phyloP scores from a whole-genome alignment of 2,329 filamentous ascomycete species.

The Curvularia hawaiiensis region DNA sequence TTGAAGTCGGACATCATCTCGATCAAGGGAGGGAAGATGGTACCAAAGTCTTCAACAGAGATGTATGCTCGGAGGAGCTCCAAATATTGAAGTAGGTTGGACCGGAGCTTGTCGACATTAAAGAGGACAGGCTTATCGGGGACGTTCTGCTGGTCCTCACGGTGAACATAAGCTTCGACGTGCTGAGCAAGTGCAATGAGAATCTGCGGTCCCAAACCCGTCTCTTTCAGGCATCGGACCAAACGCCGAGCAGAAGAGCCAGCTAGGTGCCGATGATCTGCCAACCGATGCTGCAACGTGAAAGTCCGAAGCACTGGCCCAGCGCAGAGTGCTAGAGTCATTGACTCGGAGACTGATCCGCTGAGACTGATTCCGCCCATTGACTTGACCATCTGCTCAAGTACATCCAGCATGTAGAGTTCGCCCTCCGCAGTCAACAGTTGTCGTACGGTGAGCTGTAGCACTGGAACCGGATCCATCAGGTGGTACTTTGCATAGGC shows the following conservation, averaged over 20 bases:
- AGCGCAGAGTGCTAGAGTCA: slow-evolving; percentile 86
- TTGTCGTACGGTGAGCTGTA: slow-evolving; percentile 89
- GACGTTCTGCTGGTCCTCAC: slow-evolving; percentile 71
- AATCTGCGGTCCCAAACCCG: slow-evolving; percentile 77
- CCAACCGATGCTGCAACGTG: slow-evolving; percentile 74
- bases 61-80: slow-evolving; percentile 86
- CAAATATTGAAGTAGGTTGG: slow-evolving; percentile 83
- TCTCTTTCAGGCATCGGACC: slow-evolving; percentile 77
- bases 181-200: slow-evolving; percentile 92
- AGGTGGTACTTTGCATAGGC: slow-evolving; percentile 85
- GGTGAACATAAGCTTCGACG: slow-evolving; percentile 82
- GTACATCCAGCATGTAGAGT: slow-evolving; percentile 86
- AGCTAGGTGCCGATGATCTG: slow-evolving; percentile 81
- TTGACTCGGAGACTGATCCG: slow-evolving; percentile 84
- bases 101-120: slow-evolving; percentile 87
- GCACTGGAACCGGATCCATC: slow-evolving; percentile 81
- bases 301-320: slow-evolving; percentile 79
- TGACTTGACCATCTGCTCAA: slow-evolving; percentile 85
- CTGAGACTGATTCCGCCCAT: slow-evolving; percentile 95
- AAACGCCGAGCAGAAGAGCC: slow-evolving; percentile 77
- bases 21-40: slow-evolving; percentile 74
- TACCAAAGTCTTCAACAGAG: slow-evolving; percentile 75
- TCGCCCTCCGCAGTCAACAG: slow-evolving; percentile 75
- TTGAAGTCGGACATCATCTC: slow-evolving; percentile 78
- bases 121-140: slow-evolving; percentile 90